A percentile compares a stretch with the other conserved stretches of the same genome.
Evolutionary conservation across 2,329 filamentous ascomycete genomes (phyloP).

Genomic region (Periconia digitata): DNA sequence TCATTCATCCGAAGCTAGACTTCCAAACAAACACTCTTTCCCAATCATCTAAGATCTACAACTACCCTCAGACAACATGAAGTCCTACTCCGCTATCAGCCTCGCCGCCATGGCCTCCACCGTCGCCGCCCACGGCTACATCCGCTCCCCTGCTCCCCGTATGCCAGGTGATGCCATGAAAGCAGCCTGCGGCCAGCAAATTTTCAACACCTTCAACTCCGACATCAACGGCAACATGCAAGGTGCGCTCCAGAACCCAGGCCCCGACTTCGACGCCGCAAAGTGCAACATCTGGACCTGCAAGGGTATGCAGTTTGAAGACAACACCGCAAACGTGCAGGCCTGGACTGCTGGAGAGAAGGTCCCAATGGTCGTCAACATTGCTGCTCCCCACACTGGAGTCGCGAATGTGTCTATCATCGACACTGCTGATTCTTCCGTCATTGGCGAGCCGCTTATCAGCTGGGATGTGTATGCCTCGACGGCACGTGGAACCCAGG

Average conservation of each 20-base stretch:
- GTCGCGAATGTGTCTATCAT: constrained; percentile 62
- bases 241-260: constrained; percentile 55
- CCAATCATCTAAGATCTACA: constrained; percentile 13
- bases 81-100: constrained; percentile 44
- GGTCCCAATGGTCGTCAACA: constrained; percentile 50
- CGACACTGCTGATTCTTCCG: constrained; percentile 53
- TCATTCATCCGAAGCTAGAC: constrained; percentile 35
- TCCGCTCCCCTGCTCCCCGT: constrained; percentile 52
- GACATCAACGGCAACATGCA: constrained; percentile 62
- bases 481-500: constrained; percentile 45
- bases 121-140: constrained; percentile 57
- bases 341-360: constrained; percentile 54
- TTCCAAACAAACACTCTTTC: constrained; percentile 29
- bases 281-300: constrained; percentile 58
- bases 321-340: constrained; percentile 57
- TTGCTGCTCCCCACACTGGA: constrained; percentile 58
- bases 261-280: constrained; percentile 51
- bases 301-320: constrained; percentile 61
- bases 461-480: constrained; percentile 59
- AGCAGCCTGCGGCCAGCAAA: constrained; percentile 57
- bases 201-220: constrained; percentile 54
- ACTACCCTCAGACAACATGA: constrained; percentile 38
- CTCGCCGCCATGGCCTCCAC: constrained; percentile 49
- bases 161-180: constrained; percentile 55
- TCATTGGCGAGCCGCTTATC: constrained; percentile 57